These are phyloP conservation scores for Raphanus sativus DNA, from an alignment of 345 rosid genomes.

Conservation along the genomic window DNA sequence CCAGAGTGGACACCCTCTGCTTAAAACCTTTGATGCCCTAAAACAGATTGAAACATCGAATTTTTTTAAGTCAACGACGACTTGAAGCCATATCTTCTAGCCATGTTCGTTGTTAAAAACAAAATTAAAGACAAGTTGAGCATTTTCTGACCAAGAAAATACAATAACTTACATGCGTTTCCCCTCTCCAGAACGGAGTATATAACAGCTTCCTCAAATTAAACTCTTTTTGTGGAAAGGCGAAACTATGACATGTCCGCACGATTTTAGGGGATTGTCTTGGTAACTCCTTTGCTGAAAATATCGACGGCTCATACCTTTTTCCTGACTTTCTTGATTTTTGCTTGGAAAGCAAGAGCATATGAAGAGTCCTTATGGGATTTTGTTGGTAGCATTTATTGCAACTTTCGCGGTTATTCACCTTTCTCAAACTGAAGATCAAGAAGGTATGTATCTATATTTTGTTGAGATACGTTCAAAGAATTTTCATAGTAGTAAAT, in stretches of 20 bases:
- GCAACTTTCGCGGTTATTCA: neutral
- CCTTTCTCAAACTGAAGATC: conserved; percentile 36
- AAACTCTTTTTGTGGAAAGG: neutral
- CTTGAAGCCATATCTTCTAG: neutral
- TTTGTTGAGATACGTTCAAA: neutral
- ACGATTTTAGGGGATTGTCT: conserved; percentile 17
- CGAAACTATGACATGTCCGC: neutral
- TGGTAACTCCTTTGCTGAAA: neutral
- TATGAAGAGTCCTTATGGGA: conserved; percentile 7
- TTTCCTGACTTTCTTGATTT: neutral
- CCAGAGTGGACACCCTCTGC: neutral
- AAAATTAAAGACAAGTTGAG: conserved; percentile 3
- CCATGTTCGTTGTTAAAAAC: neutral
- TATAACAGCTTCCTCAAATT: neutral
- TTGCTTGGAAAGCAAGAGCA: neutral
- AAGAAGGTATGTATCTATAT: conserved; percentile 36
- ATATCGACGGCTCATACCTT: neutral
- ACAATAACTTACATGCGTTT: neutral
- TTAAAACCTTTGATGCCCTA: neutral
- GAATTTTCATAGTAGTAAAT: neutral
- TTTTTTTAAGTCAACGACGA: neutral
- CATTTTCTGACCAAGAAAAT: conserved; percentile 1
- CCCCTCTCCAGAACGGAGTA: neutral
- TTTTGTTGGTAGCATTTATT: conserved; percentile 16
- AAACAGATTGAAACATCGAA: neutral